Evolutionary conservation across 805 yeast genomes (phyloP).

Genomic region (Sugiyamaella boreocaroliniensis): DNA sequence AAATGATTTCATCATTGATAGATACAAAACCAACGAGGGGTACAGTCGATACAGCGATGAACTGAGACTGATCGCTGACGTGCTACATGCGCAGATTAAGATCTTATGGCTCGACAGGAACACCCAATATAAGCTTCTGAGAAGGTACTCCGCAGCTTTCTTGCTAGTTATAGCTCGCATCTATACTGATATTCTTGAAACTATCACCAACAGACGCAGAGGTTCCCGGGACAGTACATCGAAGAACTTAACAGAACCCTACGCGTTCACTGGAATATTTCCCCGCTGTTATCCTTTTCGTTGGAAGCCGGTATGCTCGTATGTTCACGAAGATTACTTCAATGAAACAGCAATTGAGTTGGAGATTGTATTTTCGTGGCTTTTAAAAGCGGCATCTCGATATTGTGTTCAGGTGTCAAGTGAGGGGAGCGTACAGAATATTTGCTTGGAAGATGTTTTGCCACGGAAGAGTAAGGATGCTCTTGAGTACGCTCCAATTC

Average conservation of each 20-base stretch:
- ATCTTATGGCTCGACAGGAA: background rate
- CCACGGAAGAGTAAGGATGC: background rate
- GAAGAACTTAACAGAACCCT: background rate
- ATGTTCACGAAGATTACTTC: conserved; percentile 58
- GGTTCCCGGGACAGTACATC: conserved; percentile 35
- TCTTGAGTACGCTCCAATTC: conserved; percentile 1
- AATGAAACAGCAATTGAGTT: conserved; percentile 71
- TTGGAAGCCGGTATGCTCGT: conserved; percentile 63
- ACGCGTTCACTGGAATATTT: conserved; percentile 46
- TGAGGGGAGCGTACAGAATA: background rate
- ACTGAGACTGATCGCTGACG: background rate
- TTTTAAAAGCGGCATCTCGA: conserved; percentile 23
- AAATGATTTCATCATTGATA: background rate
- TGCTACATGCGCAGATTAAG: background rate
- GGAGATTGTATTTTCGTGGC: conserved; percentile 43
- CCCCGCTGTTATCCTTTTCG: conserved; percentile 61
- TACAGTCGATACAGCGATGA: background rate
- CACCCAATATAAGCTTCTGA: background rate
- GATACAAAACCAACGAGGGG: background rate
- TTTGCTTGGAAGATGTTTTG: background rate
- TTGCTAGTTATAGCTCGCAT: conserved; percentile 4
- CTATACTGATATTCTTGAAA: conserved; percentile 21
- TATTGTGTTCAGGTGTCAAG: background rate
- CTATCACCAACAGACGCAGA: background rate
- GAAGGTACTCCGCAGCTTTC: background rate